phyloP scores from a whole-genome alignment of 108 stramenopile genomes.

The Cylindrotheca fusiformis region DNA sequence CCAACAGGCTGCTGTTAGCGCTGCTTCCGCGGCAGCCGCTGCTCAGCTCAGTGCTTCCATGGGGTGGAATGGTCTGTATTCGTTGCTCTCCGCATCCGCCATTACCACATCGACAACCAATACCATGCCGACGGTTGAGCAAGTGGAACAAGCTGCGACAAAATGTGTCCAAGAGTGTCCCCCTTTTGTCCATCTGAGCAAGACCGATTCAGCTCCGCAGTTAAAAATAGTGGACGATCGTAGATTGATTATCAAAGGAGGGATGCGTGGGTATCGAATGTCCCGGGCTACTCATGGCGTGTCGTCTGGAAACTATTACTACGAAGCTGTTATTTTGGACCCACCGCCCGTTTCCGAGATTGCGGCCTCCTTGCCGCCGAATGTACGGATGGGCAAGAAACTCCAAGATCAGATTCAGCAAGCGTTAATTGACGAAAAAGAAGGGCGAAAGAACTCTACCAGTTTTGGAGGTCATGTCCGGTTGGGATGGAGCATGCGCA shows the following conservation, averaged over 20 bases:
- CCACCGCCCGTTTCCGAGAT: conserved; percentile 42
- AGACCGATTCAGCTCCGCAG: conserved; percentile 79
- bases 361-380: conserved; percentile 29
- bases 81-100: conserved; percentile 20
- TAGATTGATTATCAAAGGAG: conserved; percentile 52
- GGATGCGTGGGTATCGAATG: conserved; percentile 87
- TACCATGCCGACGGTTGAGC: conserved; percentile 51
- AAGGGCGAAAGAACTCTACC: conserved; percentile 1
- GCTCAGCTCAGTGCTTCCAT: conserved; percentile 30
- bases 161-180: conserved; percentile 61
- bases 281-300: conserved; percentile 76
- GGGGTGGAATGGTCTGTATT: conserved; percentile 31
- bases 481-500: conserved; percentile 84
- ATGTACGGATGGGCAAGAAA: conserved; percentile 42
- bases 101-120: conserved; percentile 9
- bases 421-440: conserved; percentile 30
- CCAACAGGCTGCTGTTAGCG: conserved; percentile 7
- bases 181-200: conserved; percentile 70
- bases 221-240: conserved; percentile 49
- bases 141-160: conserved; percentile 46
- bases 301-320: conserved; percentile 57
- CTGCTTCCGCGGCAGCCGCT: conserved; percentile 33
- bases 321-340: conserved; percentile 52
- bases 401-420: conserved; percentile 49
- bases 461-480: conserved; percentile 67